Conservation (phyloP, 371 early-diverging fungal species). For the Lichtheimia corymbifera region DNA sequence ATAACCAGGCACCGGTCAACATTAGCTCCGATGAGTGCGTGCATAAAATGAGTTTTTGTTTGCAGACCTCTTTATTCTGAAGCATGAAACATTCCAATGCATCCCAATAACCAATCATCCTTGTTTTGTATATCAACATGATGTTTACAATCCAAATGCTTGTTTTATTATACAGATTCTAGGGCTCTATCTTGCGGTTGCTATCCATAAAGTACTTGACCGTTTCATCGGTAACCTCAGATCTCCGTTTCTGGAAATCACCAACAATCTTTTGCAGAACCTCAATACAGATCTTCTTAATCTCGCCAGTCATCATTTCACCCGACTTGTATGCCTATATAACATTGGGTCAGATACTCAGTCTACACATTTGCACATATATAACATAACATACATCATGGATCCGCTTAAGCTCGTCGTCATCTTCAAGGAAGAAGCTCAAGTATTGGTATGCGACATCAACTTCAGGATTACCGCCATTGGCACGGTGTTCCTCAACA, state of each 20-base stretch:
- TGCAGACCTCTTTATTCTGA: too few species aligned
- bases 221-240: conserved; percentile 65
- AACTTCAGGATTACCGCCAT: conserved; percentile 97
- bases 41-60: too few species aligned
- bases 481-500: conserved; percentile 85
- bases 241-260: conserved; percentile 84
- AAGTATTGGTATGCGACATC: conserved; percentile 98
- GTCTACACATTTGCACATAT: background rate
- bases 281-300: conserved; percentile 94
- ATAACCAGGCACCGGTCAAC: too few species aligned
- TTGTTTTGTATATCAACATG: background rate
- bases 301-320: conserved; percentile 87
- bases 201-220: conserved; percentile 69
- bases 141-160: background rate
- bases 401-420: conserved; percentile 84
- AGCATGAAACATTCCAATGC: too few species aligned
- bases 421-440: conserved; percentile 97
- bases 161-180: conserved; percentile 4
- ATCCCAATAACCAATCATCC: background rate
- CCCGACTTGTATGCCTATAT: conserved; percentile 82
- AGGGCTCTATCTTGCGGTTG: conserved; percentile 41
- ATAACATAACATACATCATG: conserved; percentile 45
- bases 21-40: too few species aligned
- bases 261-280: conserved; percentile 83
- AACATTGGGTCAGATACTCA: background rate